Percentiles rank a stretch among this genome's conserved stretches.
phyloP scores from a whole-genome alignment of 768 basidiomycete species.

The Boletus tomentosulus region DNA sequence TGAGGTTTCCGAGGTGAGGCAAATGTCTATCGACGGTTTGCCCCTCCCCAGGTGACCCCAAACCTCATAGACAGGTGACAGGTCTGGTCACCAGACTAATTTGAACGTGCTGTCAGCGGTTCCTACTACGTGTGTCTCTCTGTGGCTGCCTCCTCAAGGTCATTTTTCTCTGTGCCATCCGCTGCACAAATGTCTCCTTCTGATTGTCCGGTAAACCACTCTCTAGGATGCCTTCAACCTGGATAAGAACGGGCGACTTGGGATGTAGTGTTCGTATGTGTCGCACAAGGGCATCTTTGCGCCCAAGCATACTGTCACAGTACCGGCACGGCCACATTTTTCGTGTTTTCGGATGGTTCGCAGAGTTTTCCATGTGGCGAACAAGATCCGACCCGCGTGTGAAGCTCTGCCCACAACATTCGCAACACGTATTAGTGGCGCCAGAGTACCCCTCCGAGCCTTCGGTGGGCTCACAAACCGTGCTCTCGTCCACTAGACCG shows the following conservation, averaged over 20 bases:
- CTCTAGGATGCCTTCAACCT: not conserved
- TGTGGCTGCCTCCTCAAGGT: not conserved
- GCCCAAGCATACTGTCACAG: conserved; percentile 20
- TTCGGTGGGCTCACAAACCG: not conserved
- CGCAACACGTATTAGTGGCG: conserved; percentile 4
- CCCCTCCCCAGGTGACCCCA: too few relatives aligned
- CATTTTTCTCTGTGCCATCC: conserved; percentile 7
- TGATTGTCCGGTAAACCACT: not conserved
- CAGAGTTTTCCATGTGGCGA: conserved; percentile 21
- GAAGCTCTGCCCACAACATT: conserved; percentile 14
- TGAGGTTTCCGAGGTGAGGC: too few relatives aligned
- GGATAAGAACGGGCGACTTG: not conserved
- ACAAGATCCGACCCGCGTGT: conserved; percentile 19
- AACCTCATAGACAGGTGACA: too few relatives aligned
- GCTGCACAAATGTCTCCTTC: not conserved
- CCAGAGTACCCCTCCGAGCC: not conserved
- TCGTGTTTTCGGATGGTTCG: conserved; percentile 21
- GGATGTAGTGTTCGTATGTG: conserved; percentile 21
- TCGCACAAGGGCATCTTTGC: conserved; percentile 23
- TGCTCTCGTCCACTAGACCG: not conserved
- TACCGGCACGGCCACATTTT: conserved; percentile 24
- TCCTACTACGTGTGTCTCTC: conserved; percentile 5
- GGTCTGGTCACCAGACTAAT: too few relatives aligned
- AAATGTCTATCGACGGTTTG: too few relatives aligned
- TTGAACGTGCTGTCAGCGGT: not conserved